phyloP scores from a whole-genome alignment of 495 filamentous ascomycete genomes.

The Halenospora varia region DNA sequence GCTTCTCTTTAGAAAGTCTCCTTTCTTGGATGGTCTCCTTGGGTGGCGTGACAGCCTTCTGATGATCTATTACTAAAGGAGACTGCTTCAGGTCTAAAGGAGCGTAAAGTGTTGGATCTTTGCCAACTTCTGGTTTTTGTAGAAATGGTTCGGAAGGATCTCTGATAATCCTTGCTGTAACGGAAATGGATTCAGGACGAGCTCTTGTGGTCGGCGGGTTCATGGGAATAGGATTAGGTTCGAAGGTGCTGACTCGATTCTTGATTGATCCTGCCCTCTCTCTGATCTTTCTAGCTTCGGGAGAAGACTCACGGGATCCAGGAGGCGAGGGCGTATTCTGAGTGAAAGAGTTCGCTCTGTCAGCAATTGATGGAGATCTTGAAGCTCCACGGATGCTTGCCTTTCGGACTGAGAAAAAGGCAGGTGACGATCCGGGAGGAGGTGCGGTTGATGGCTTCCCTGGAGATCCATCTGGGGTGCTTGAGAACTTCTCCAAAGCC shows the following conservation, averaged over 20 bases:
- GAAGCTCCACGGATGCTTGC: constrained; percentile 35
- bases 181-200: constrained; percentile 69
- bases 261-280: constrained; percentile 23
- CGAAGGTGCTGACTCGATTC: constrained; percentile 14
- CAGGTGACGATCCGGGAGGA: constrained; percentile 10
- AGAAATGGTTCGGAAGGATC: constrained; percentile 44
- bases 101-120: constrained; percentile 31
- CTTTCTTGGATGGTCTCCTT: constrained; percentile 23
- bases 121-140: constrained; percentile 36
- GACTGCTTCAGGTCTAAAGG: constrained; percentile 66
- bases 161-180: constrained; percentile 73
- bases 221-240: constrained; percentile 1
- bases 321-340: constrained; percentile 33
- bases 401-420: constrained; percentile 51
- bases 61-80: constrained; percentile 65
- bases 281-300: constrained; percentile 25
- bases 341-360: constrained; percentile 36
- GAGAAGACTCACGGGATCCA: constrained; percentile 39
- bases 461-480: constrained; percentile 24
- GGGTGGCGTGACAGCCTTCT: constrained; percentile 35
- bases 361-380: constrained; percentile 41
- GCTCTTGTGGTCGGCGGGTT: constrained; percentile 23
- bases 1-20: constrained; percentile 16
- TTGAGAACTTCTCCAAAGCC: constrained; percentile 73
- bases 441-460: constrained; percentile 30